phyloP scores from a whole-genome alignment of 495 filamentous ascomycete species.

The Thozetella sp. region DNA sequence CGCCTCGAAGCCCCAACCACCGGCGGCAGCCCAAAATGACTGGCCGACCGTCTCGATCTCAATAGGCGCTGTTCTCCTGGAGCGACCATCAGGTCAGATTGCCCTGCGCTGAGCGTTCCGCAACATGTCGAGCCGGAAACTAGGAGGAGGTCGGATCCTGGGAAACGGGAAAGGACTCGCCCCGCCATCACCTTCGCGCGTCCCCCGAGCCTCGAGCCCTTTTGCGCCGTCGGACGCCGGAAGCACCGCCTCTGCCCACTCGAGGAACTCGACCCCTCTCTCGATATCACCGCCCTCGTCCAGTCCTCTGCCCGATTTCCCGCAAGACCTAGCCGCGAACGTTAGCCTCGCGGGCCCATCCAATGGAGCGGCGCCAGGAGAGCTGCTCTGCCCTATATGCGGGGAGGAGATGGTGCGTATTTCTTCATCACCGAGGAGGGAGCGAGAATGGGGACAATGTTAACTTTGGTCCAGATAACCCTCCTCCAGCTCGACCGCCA shows the following conservation, averaged over 20 bases:
- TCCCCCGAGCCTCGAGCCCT: slow-evolving; percentile 38
- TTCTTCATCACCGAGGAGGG: background rate
- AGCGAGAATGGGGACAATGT: too few species aligned
- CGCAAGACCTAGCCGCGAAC: slow-evolving; percentile 47
- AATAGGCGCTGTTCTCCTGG: background rate
- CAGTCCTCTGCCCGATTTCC: slow-evolving; percentile 36
- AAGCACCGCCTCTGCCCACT: slow-evolving; percentile 52
- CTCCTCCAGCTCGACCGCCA: slow-evolving; percentile 92
- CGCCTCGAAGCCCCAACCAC: background rate
- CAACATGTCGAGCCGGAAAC: slow-evolving; percentile 77
- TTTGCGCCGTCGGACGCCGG: slow-evolving; percentile 48
- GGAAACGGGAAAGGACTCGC: slow-evolving; percentile 79
- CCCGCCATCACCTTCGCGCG: slow-evolving; percentile 48
- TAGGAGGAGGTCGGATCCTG: slow-evolving; percentile 87
- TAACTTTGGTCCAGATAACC: slow-evolving; percentile 63
- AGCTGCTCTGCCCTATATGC: slow-evolving; percentile 92
- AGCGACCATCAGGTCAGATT: background rate
- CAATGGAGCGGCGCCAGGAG: slow-evolving; percentile 31
- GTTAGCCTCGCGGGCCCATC: slow-evolving; percentile 47
- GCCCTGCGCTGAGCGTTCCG: slow-evolving; percentile 6
- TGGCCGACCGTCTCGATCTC: background rate
- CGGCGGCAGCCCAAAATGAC: background rate
- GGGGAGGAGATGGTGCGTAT: slow-evolving; percentile 83
- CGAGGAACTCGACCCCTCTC: slow-evolving; percentile 26
- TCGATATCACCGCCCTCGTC: slow-evolving; percentile 36